Base-by-base conservation (phyloP, 2,329 filamentous ascomycete species). In the Trichophyton equinum region DNA sequence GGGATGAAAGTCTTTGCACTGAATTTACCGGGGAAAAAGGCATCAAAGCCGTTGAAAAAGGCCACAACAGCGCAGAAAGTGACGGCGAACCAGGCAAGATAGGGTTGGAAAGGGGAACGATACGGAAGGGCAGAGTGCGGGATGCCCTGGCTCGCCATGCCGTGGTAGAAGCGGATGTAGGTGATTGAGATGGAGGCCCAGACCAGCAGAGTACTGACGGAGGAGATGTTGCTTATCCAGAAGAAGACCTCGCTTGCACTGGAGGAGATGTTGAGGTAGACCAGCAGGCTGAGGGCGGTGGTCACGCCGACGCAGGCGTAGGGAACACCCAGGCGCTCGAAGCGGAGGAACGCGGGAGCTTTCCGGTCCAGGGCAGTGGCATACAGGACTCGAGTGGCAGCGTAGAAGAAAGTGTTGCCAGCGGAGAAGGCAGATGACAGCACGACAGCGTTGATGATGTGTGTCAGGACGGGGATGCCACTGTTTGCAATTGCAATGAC, bases 121-220 rank as follows among this genome's bases (percentile, higher is more conserved):
- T 88, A 89, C 0, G 86, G 85, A 30, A 91, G 73, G 0, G 77
- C 78, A 36, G 83, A 78, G 4, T 86, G 80, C 65, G 83, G 80
- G 27, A 89, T 76, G 0, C 85, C 85, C 68, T 90, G 87, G 0
- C 79, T 84, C 46, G 79, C 74, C 59, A 87, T 79, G 0, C 87
- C 87, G 36, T 83, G 82, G 71, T 85, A 77, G 71, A 88, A 91
- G 65, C 81, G 81, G 60, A 90, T 73, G 70, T 87, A 91, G 0
- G 85, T 84, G 30, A 63, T 58, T 18, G 42, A 61, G 1, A 65
- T 57, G 20, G 60, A 63, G 15, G 60, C 57, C 62, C 62, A 65
- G 38, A 63, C 53, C 8, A 65, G 49, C 13, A 65, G 36, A 1
- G 60, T 62, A 30, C 57, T 62, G 27, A 65, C 63, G 57, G 62